A percentile compares a stretch with the other conserved stretches of the same genome.
These are phyloP conservation scores for Funneliformis caledonium DNA, from an alignment of 371 early-diverging fungal species.

Conservation along the genomic window DNA sequence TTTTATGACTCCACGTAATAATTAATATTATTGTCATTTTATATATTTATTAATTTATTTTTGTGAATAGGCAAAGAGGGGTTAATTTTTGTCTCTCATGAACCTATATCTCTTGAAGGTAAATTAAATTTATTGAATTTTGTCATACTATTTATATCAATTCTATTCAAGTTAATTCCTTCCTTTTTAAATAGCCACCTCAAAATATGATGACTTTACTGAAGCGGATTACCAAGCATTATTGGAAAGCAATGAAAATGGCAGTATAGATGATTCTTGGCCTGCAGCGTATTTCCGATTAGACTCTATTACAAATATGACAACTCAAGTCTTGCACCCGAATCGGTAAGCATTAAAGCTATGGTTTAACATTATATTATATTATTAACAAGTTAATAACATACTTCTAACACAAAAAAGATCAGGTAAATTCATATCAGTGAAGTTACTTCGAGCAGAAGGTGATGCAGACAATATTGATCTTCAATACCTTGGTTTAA, in stretches of 20 bases:
- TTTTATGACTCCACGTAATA: background rate
- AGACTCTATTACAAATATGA: conserved; percentile 1
- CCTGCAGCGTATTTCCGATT: conserved; percentile 47
- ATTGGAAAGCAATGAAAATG: conserved; percentile 16
- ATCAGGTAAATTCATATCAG: conserved; percentile 45
- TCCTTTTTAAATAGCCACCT: conserved; percentile 34
- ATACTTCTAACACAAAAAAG: conserved; percentile 21
- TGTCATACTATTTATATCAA: background rate
- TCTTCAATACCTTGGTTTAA: conserved; percentile 48
- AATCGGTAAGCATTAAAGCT: conserved; percentile 39
- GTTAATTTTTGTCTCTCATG: conserved; percentile 46
- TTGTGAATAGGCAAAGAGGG: conserved; percentile 45
- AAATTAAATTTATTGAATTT: conserved; percentile 7
- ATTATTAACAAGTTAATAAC: background rate
- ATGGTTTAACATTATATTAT: conserved; percentile 36
- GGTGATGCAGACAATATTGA: conserved; percentile 48
- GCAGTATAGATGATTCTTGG: conserved; percentile 40
- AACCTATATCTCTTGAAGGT: conserved; percentile 45
- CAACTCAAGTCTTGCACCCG: background rate
- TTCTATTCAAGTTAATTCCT: background rate
- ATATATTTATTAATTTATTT: background rate
- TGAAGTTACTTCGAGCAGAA: conserved; percentile 47
- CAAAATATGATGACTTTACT: conserved; percentile 44
- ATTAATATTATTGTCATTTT: background rate
- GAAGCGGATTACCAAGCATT: conserved; percentile 39